Base-by-base conservation (phyloP, 1,284 basidiomycete genomes). In the Kwoniella shivajii region DNA sequence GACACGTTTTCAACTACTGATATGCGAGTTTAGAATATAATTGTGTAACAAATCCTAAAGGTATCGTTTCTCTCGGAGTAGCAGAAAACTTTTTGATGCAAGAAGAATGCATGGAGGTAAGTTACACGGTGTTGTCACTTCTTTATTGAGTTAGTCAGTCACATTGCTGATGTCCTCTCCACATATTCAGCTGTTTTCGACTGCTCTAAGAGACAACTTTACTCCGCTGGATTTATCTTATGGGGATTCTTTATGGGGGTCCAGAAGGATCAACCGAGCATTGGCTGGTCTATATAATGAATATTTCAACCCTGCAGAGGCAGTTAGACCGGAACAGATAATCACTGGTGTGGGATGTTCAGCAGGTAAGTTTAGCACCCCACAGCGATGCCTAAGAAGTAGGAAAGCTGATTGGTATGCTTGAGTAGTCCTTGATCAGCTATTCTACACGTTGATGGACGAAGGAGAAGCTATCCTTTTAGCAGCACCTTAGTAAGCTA, bases 51-150 rank as follows among this genome's bases (percentile, higher is more conserved):
- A 78, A 76, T 57, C 75, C 77, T 1, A 61, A 66, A 13, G 79
- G 78, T 3, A 77, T 79, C 48, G 73, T 79, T n/a, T 78, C 77
- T 4, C 64, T 79, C 62, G 78, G 79, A n/a, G 76, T 79, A 1
- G 78, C 79, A 1, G 79, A 79, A 63, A 79, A 80, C 64, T 76
- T 75, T 41, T 58, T 78, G 45, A 74, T 76, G 65, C 69, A 75
- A 59, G 63, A 69, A 24, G 72, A 75, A 58, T 75, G 72, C 57
- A 39, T 72, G 47, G 67, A 73, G 50, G 69, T 72, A 37, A 44
- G 65, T 59, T 27, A 20, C 9, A 20, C 9, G 9, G 38, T n/a
- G 11, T 9, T 13, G 38, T 14, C 26, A 26, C 0, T n/a, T n/a
- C n/a, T n/a, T n/a, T n/a, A 6, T 14, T 13, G 6, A 6, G 7